These are phyloP conservation scores for Ophiognomonia clavigignenti-juglandacearum DNA, from an alignment of 2,329 filamentous ascomycete species.

Conservation along the genomic window DNA sequence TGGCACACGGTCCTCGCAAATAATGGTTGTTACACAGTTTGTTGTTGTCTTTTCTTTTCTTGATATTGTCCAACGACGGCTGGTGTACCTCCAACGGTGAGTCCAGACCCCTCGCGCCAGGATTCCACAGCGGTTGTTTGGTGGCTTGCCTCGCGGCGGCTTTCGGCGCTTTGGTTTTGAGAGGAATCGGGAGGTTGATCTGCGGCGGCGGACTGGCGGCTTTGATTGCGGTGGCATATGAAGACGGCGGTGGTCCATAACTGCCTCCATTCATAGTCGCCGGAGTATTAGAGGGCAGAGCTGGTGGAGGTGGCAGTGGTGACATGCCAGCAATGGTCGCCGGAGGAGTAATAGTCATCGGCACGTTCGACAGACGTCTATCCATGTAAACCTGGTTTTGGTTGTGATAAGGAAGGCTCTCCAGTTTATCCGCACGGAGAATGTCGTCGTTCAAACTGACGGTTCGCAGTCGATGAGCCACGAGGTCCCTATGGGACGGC, in stretches of 20 bases:
- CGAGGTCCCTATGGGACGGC: conserved; percentile 46
- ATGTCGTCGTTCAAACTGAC: conserved; percentile 40
- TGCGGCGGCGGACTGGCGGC: conserved; percentile 38
- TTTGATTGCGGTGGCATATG: conserved; percentile 38
- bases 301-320: conserved; percentile 19
- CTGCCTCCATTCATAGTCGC: not conserved
- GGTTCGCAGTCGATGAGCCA: conserved; percentile 39
- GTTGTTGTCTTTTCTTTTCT: conserved; percentile 47
- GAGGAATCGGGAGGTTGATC: conserved; percentile 36
- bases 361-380: conserved; percentile 22
- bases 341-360: conserved; percentile 5
- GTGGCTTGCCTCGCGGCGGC: conserved; percentile 16
- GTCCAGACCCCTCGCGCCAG: conserved; percentile 51
- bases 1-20: conserved; percentile 51
- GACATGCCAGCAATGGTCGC: conserved; percentile 13
- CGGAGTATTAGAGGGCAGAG: conserved; percentile 19
- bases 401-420: not conserved
- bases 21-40: conserved; percentile 62
- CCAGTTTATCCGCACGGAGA: conserved; percentile 50
- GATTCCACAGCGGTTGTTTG: conserved; percentile 42
- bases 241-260: conserved; percentile 16
- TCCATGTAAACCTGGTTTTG: conserved; percentile 23
- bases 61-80: conserved; percentile 46
- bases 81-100: conserved; percentile 42
- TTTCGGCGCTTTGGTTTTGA: conserved; percentile 16